A percentile compares a stretch with the other conserved stretches of the same genome.
phyloP scores from a whole-genome alignment of 345 rosid species.

The Cardamine chenopodiifolia region DNA sequence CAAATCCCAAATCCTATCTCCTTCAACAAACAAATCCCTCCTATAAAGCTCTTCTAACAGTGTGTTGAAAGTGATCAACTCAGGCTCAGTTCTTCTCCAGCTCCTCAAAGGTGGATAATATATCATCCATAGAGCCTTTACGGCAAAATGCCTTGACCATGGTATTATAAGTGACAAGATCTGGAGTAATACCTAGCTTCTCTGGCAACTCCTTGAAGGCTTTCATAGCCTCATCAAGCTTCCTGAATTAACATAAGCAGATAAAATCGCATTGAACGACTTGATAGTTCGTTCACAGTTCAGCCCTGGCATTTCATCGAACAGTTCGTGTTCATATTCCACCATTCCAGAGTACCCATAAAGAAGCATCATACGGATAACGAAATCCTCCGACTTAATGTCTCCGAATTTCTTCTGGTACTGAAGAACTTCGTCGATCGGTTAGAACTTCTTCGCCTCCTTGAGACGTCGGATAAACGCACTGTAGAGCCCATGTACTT shows the following conservation, averaged over 20 bases:
- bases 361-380: constrained; percentile 48
- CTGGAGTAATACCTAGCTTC: constrained; percentile 54
- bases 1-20: constrained; percentile 61
- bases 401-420: constrained; percentile 72
- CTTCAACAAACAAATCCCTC: constrained; percentile 56
- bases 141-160: constrained; percentile 60
- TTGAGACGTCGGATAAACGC: constrained; percentile 65
- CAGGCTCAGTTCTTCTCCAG: constrained; percentile 56
- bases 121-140: constrained; percentile 54
- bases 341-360: constrained; percentile 69
- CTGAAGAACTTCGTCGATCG: constrained; percentile 66
- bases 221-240: constrained; percentile 48
- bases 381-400: constrained; percentile 61
- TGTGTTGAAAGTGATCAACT: constrained; percentile 61
- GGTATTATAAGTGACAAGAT: constrained; percentile 59
- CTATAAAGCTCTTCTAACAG: constrained; percentile 54
- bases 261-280: constrained; percentile 67
- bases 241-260: constrained; percentile 56
- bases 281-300: constrained; percentile 57
- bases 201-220: constrained; percentile 51
- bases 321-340: constrained; percentile 68
- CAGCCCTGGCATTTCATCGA: constrained; percentile 78
- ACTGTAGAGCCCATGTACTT: constrained; percentile 47
- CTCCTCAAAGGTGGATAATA: constrained; percentile 50
- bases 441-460: constrained; percentile 45